phyloP scores from a whole-genome alignment of 768 basidiomycete genomes.

The Mrakia frigida region DNA sequence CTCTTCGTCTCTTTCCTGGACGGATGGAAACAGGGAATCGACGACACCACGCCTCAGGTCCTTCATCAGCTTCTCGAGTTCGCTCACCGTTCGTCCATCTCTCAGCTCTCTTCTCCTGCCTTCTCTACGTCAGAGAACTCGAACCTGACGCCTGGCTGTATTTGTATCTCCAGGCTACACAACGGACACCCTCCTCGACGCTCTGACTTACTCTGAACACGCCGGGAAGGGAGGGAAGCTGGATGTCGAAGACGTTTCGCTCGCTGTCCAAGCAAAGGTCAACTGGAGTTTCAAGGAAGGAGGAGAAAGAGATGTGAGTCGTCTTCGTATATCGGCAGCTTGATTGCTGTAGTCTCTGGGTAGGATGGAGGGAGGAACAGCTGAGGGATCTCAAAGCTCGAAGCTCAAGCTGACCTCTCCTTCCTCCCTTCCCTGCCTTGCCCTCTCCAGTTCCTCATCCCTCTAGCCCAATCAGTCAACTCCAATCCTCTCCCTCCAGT shows the following conservation, averaged over 20 bases:
- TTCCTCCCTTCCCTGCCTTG: neutral
- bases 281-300: constrained; percentile 45
- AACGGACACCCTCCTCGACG: constrained; percentile 45
- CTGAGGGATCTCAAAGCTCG: neutral
- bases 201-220: constrained; percentile 47
- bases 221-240: constrained; percentile 39
- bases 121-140: neutral
- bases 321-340: neutral
- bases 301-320: constrained; percentile 47
- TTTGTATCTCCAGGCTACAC: constrained; percentile 45
- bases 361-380: neutral
- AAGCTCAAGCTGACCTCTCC: neutral
- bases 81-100: constrained; percentile 44
- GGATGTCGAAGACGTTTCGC: constrained; percentile 45
- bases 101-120: neutral
- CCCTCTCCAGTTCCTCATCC: constrained; percentile 44
- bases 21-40: constrained; percentile 38
- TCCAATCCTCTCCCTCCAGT: constrained; percentile 46
- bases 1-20: too few relatives aligned
- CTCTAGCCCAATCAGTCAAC: constrained; percentile 46
- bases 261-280: constrained; percentile 46
- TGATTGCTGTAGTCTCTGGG: neutral
- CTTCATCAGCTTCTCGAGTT: constrained; percentile 49
- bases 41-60: constrained; percentile 48
- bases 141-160: neutral